Percentiles rank a stretch among this genome's conserved stretches.
Conservation (phyloP, 2,329 filamentous ascomycete genomes). For the Beauveria caledonica region DNA sequence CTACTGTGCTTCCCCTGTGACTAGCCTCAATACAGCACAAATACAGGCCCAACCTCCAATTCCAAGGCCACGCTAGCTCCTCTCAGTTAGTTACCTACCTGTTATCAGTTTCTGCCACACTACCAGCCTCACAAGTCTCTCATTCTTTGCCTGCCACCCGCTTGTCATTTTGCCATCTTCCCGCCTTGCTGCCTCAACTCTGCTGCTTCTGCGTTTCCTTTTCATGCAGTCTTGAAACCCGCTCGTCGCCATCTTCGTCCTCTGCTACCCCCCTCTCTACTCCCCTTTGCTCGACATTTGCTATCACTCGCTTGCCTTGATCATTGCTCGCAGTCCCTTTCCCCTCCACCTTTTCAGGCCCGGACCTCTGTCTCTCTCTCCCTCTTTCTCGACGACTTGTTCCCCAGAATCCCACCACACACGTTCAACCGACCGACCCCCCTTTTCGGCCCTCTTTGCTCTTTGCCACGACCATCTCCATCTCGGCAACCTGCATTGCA, state of each 20-base stretch:
- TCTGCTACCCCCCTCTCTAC: background rate
- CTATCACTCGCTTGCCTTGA: background rate
- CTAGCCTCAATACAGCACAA: background rate
- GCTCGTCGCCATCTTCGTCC: background rate
- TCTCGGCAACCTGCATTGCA: background rate
- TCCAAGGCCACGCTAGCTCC: background rate
- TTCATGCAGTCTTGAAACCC: constrained; percentile 9
- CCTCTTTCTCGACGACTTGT: background rate
- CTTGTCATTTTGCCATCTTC: background rate
- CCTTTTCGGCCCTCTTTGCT: constrained; percentile 4
- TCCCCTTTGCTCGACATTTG: background rate
- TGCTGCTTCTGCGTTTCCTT: constrained; percentile 2
- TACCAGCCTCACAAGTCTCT: constrained; percentile 1
- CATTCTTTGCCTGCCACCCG: background rate
- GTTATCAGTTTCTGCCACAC: background rate
- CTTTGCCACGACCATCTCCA: background rate
- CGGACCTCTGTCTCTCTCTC: background rate
- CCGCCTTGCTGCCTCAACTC: constrained; percentile 1
- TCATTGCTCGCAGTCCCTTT: background rate
- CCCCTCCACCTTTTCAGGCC: background rate
- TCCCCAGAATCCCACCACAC: background rate
- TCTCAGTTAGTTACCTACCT: background rate
- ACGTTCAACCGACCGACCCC: background rate
- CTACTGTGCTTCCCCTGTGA: background rate
- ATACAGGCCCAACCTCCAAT: background rate